Evolutionary conservation across 2,329 filamentous ascomycete species (phyloP).

Genomic region (Fusarium sp.): DNA sequence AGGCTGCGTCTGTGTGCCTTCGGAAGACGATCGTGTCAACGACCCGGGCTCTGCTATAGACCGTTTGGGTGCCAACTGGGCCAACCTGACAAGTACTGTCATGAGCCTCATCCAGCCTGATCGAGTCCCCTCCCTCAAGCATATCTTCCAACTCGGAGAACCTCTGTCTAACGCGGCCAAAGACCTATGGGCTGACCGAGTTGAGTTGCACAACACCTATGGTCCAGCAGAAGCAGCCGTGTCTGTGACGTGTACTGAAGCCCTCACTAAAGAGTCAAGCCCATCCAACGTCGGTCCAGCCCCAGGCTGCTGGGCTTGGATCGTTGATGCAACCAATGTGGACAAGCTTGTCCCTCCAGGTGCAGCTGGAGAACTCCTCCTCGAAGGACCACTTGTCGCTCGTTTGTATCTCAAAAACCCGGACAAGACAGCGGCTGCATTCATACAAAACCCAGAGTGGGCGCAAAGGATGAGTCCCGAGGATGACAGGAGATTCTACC

Average conservation of each 20-base stretch:
- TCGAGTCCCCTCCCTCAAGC: neutral
- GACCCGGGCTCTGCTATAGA: slow-evolving; percentile 5
- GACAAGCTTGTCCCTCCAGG: neutral
- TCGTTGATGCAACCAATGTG: neutral
- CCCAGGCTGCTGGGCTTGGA: neutral
- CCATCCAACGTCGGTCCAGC: neutral
- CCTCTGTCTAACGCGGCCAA: neutral
- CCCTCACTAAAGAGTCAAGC: neutral
- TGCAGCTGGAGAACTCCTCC: slow-evolving; percentile 3
- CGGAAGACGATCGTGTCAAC: neutral
- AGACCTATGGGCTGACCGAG: too few relatives aligned
- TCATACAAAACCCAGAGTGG: slow-evolving; percentile 3
- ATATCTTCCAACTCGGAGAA: slow-evolving; percentile 8
- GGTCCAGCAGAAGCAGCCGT: too few relatives aligned
- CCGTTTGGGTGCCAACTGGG: neutral
- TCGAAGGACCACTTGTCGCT: slow-evolving; percentile 8
- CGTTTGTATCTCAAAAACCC: slow-evolving; percentile 8
- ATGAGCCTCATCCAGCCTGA: neutral
- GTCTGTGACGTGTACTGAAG: too few relatives aligned
- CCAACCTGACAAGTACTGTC: neutral
- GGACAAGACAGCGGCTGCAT: neutral
- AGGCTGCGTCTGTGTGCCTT: slow-evolving; percentile 10
- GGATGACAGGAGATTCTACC: neutral
- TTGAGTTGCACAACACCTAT: too few relatives aligned
- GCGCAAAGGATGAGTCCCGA: neutral